Percentiles rank a stretch among this genome's conserved stretches.
phyloP scores from a whole-genome alignment of 2,329 filamentous ascomycete species.

The Stromatinia cepivora region DNA sequence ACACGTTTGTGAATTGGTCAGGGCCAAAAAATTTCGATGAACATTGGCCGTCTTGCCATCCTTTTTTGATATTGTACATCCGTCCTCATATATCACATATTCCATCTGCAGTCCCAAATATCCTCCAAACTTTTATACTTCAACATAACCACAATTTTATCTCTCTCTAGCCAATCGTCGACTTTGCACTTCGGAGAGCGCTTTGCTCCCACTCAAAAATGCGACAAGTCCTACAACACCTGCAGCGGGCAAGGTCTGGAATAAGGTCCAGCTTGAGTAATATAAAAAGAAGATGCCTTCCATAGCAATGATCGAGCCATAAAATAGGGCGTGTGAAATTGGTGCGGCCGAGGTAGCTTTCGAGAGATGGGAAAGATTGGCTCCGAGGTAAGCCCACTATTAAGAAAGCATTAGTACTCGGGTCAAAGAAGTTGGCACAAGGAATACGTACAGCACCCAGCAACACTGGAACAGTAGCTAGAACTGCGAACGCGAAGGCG shows the following conservation, averaged over 20 bases:
- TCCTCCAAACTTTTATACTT: slow-evolving; percentile 9
- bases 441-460: slow-evolving; percentile 62
- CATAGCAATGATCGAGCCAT: slow-evolving; percentile 82
- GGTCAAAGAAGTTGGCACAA: slow-evolving; percentile 24
- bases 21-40: background rate
- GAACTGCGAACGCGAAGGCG: slow-evolving; percentile 71
- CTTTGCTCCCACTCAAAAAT: slow-evolving; percentile 85
- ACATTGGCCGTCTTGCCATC: background rate
- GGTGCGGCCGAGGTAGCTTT: slow-evolving; percentile 77
- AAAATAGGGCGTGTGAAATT: slow-evolving; percentile 79
- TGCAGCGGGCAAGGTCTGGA: slow-evolving; percentile 79
- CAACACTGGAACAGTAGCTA: slow-evolving; percentile 72
- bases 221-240: slow-evolving; percentile 67
- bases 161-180: slow-evolving; percentile 67
- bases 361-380: slow-evolving; percentile 74
- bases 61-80: slow-evolving; percentile 21
- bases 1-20: background rate
- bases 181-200: slow-evolving; percentile 88
- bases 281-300: slow-evolving; percentile 94
- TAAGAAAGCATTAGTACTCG: slow-evolving; percentile 29
- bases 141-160: slow-evolving; percentile 24
- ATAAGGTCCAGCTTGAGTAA: slow-evolving; percentile 88
- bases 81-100: slow-evolving; percentile 1
- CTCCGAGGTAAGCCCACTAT: slow-evolving; percentile 80
- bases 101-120: slow-evolving; percentile 7